Base-by-base conservation (phyloP, 192 early-diverging fungal genomes). In the Coemansia sp. region DNA sequence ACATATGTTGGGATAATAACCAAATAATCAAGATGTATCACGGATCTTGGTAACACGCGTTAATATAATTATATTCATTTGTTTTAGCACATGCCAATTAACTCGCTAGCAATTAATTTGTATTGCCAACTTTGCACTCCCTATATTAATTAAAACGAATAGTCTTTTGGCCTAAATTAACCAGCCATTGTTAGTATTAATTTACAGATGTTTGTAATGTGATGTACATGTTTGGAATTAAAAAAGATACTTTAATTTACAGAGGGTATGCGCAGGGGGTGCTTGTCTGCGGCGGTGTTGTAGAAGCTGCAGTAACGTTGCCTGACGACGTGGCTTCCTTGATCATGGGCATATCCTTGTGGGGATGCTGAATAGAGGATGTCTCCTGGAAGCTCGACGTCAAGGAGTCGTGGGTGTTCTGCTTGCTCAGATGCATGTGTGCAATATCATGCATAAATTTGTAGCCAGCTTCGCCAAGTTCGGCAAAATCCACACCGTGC, bases 401-500 rank as follows among this genome's bases (percentile, higher is more conserved):
- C 3, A 25, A 11, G 0, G 65, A 60, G 17, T 29, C 2, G 25
- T 11, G 27, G 3, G 21, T 22, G n/a, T 21, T 54, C 2, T 15
- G 38, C 17, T 56, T 64, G 15, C 35, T 27, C 11, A 32, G 15
- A 49, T 75, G 59, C 10, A 59, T 57, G 19, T 64, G 41, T 12
- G 49, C 57, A 10, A 66, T 38, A 23, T 75, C 70, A 48, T 55
- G 66, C 43, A 72, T 69, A n/a, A 76, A 75, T 64, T 62, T 76
- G 65, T 76, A 82, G 25, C 73, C 73, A 25, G 73, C 79, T 62
- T 82, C 80, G 56, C 80, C 80, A n/a, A 82, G 74, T 68, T 82
- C 75, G 19, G 80, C 60, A 68, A 77, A 76, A 62, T 82, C 80
- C 14, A 82, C 48, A 3, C 80, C 83, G 57, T 74, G 84, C 21